Evolutionary conservation across 192 early-diverging fungal species (phyloP).

Genomic region (Coemansia biformis): DNA sequence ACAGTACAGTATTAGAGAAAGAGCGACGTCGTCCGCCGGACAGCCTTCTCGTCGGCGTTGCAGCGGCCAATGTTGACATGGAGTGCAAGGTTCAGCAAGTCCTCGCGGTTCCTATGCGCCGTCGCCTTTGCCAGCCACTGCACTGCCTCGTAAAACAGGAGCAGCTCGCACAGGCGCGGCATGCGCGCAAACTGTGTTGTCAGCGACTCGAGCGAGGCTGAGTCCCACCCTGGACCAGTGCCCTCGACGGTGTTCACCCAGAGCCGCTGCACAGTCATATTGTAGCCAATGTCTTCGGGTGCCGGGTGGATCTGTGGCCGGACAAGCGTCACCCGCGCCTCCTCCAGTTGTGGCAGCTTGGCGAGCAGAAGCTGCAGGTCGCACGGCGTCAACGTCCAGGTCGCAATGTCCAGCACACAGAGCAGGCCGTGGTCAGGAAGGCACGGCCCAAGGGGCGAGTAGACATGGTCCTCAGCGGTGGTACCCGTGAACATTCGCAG

Average conservation of each 20-base stretch:
- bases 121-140: conserved; percentile 4
- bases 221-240: conserved; percentile 2
- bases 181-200: conserved; percentile 5
- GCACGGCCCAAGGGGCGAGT: neutral
- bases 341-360: conserved; percentile 6
- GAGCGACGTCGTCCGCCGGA: neutral
- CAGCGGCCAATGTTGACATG: conserved; percentile 13
- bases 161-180: conserved; percentile 13
- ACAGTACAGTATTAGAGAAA: neutral
- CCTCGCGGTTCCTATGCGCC: conserved; percentile 1
- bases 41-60: conserved; percentile 3
- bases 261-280: conserved; percentile 11
- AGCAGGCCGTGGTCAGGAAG: neutral
- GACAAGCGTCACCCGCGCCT: conserved; percentile 7
- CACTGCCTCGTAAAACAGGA: conserved; percentile 13
- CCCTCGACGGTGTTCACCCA: conserved; percentile 8
- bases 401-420: conserved; percentile 10
- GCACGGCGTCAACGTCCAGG: conserved; percentile 4
- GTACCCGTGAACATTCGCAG: too few relatives aligned
- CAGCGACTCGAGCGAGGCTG: conserved; percentile 6
- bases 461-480: too few relatives aligned
- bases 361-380: conserved; percentile 12
- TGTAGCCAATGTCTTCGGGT: conserved; percentile 7
- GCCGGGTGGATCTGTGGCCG: neutral
- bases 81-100: conserved; percentile 5